phyloP scores from a whole-genome alignment of 192 early-diverging fungal genomes.

The Coemansia sp. region DNA sequence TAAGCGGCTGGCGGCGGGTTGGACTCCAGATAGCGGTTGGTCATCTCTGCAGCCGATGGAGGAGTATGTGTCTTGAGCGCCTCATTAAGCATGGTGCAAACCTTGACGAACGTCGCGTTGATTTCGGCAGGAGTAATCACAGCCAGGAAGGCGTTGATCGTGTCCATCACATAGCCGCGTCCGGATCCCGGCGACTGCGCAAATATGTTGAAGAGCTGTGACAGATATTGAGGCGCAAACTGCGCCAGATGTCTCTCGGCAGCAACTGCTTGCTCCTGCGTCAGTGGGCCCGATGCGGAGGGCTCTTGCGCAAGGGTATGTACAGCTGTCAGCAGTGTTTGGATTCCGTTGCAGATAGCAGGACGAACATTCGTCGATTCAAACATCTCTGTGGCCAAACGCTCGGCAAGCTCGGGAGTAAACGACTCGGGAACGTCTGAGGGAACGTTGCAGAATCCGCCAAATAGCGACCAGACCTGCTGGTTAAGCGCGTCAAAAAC shows the following conservation, averaged over 20 bases:
- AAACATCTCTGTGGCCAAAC: constrained; percentile 74
- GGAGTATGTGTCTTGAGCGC: constrained; percentile 59
- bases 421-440: constrained; percentile 67
- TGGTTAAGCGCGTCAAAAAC: constrained; percentile 84
- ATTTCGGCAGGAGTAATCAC: constrained; percentile 64
- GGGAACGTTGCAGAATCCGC: constrained; percentile 84
- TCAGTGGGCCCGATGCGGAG: constrained; percentile 22
- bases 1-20: constrained; percentile 72
- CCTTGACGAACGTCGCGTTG: constrained; percentile 65
- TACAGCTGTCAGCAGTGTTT: constrained; percentile 58
- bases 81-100: constrained; percentile 60
- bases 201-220: constrained; percentile 79
- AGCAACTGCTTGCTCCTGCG: constrained; percentile 58
- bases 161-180: constrained; percentile 68
- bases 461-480: constrained; percentile 88
- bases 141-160: constrained; percentile 67
- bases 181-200: constrained; percentile 62
- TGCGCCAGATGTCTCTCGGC: constrained; percentile 62
- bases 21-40: constrained; percentile 48
- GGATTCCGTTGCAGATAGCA: constrained; percentile 72
- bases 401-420: constrained; percentile 64
- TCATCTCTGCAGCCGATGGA: constrained; percentile 55
- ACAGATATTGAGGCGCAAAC: constrained; percentile 70
- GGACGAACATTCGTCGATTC: constrained; percentile 75
- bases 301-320: constrained; percentile 30